Base-by-base conservation (phyloP, 2,329 filamentous ascomycete species). In the Cucurbitaria berberidis region DNA sequence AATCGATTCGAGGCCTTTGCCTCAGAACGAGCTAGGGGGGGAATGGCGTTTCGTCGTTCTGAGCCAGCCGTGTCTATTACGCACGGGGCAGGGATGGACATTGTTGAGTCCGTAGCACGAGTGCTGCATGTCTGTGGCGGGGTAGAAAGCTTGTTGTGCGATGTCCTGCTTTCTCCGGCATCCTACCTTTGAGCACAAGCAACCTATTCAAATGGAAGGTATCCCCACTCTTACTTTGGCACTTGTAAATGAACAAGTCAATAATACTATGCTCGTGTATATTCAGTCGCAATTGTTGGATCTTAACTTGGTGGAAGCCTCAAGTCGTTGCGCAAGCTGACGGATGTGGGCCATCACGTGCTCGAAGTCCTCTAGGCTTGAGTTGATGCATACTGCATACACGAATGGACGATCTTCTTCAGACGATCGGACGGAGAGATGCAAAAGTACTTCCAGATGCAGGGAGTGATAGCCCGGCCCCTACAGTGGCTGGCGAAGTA, bases 101-200 rank as follows among this genome's bases (percentile, higher is more conserved):
- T 45, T 36, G 56, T 53, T 43, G 51, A 44, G 51, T 45, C 42
- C 38, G 29, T 45, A 35, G 42, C 42, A 49, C 52, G 34, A 51
- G 21, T 29, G 35, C 47, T 52, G 53, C 53, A 59, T 54, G 39
- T 45, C 52, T 57, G 56, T 50, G 46, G 59, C 45, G 48, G 49
- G 43, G 38, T 48, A 41, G 22, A 32, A 18, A 19, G 30, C 11
- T 50, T 26, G 45, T 34, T 48, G 44, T 41, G 43, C 54, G 45
- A 11, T 49, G 32, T 35, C 38, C 36, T 50, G 27, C 47, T 45
- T 40, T 43, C 38, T 55, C 55, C 57, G 55, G 40, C 22, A 24
- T 48, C 40, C 55, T 55, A 52, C 47, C 51, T 58, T n/a, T n/a
- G n/a, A n/a, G n/a, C n/a, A n/a, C n/a, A n/a, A n/a, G n/a, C n/a